These are phyloP conservation scores for Botrytis porri DNA, from an alignment of 2,329 filamentous ascomycete genomes.

Conservation along the genomic window DNA sequence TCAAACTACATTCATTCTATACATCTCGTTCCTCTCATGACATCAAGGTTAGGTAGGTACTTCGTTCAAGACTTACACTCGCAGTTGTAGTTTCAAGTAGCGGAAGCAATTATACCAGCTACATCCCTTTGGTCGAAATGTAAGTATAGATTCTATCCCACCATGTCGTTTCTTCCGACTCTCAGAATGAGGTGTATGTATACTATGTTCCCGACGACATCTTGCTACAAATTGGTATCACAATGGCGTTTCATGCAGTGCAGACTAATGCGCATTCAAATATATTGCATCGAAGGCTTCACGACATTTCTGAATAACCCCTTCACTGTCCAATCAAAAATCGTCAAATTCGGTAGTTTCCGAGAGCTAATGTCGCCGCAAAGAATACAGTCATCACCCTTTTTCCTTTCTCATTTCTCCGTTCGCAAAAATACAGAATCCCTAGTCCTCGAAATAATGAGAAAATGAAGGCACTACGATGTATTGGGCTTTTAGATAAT, in stretches of 20 bases:
- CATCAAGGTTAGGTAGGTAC: not conserved
- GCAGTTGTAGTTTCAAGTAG: not conserved
- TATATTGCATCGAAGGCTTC: constrained; percentile 6
- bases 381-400: not conserved
- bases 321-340: not conserved
- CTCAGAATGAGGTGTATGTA: not conserved
- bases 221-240: not conserved
- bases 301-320: not conserved
- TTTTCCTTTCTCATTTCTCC: not conserved
- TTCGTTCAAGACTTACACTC: too few relatives aligned
- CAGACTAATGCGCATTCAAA: not conserved
- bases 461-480: not conserved
- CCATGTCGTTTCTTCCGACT: not conserved
- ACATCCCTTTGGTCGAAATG: not conserved
- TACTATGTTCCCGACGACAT: not conserved
- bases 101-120: not conserved
- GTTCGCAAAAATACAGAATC: not conserved
- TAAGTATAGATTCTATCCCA: not conserved
- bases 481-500: not conserved
- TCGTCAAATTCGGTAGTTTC: not conserved
- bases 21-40: not conserved
- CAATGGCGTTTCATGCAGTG: not conserved
- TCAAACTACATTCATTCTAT: not conserved
- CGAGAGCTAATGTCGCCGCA: not conserved
- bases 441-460: not conserved